Evolutionary conservation across 805 yeast genomes (phyloP).

Genomic region (Lipomyces kockii): DNA sequence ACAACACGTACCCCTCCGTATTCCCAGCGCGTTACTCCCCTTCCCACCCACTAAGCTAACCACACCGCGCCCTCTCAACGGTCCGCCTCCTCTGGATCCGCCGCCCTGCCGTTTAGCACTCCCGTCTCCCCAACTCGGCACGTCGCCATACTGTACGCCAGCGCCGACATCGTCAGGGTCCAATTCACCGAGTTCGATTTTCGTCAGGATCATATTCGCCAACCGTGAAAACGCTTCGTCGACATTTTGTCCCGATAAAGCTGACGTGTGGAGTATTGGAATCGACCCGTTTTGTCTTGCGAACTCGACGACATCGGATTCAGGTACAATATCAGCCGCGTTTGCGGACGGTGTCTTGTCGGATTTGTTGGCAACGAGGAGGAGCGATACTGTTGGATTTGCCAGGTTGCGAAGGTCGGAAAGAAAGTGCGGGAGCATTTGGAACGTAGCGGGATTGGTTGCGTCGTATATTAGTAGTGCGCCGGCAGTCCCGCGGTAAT

Average conservation of each 20-base stretch:
- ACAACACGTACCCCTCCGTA: slow-evolving; percentile 34
- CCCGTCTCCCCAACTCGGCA: slow-evolving; percentile 47
- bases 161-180: slow-evolving; percentile 54
- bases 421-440: slow-evolving; percentile 83
- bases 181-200: slow-evolving; percentile 54
- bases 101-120: slow-evolving; percentile 16
- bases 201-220: slow-evolving; percentile 51
- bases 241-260: slow-evolving; percentile 51
- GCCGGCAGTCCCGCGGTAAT: slow-evolving; percentile 94
- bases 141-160: slow-evolving; percentile 60
- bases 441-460: slow-evolving; percentile 82
- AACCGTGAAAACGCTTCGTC: slow-evolving; percentile 50
- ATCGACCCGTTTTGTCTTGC: slow-evolving; percentile 45
- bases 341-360: slow-evolving; percentile 58
- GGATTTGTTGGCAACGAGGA: slow-evolving; percentile 88
- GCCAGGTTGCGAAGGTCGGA: slow-evolving; percentile 89
- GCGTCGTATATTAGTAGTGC: slow-evolving; percentile 90
- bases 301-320: slow-evolving; percentile 47
- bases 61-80: slow-evolving; percentile 28
- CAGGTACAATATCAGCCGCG: slow-evolving; percentile 46
- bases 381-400: slow-evolving; percentile 87
- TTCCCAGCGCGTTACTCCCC: slow-evolving; percentile 36
- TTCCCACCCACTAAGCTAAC: slow-evolving; percentile 38
- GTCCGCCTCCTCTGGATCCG: neutral
- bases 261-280: slow-evolving; percentile 50